Evolutionary conservation across 805 yeast species (phyloP), one percentile per base, ranked within the genome.

Genomic region (Teunomyces panamensis): DNA sequence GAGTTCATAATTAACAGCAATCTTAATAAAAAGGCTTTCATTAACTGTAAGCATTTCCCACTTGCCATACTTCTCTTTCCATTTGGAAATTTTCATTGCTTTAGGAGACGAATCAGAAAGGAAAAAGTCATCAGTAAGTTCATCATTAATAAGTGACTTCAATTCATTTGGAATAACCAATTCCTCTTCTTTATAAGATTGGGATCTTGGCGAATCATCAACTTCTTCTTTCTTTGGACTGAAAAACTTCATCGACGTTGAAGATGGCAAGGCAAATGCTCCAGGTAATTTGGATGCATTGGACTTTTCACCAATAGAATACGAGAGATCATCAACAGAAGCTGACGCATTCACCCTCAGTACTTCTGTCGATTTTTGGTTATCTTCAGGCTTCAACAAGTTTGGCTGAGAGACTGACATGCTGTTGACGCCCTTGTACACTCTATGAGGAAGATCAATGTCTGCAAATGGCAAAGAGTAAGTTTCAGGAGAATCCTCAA

Each of bases 211-310:
- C 10, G 29, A 34, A 20, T 34, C n/a, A 11, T 44, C 50, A 11
- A 26, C 27, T 28, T 41, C 34, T n/a, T 41, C 34, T 37, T 56
- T 53, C 13, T 34, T 50, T 30, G 59, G 56, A 45, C 68, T 71
- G 58, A 72, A 72, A 52, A 69, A 73, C 43, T 68, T 60, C 27
- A 62, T 64, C 0, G 76, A 70, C 0, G 75, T 68, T 1, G 76
- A 71, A 4, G 73, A 66, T 1, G 78, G 78, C 52, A 72, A 61
- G n/a, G 76, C 77, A 59, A 73, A 73, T 7, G 78, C 71, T 43
- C 67, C 62, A 6, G 74, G 73, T 17, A 64, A 47, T 9, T 56
- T 52, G 14, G 61, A 52, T 7, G 56, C 42, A 14, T 52, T 46
- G 5, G 62, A 53, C n/a, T 45, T 49, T 7, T 46, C 54, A 11